Conservation (phyloP, 495 filamentous ascomycete species). For the Xylaria cubensis region DNA sequence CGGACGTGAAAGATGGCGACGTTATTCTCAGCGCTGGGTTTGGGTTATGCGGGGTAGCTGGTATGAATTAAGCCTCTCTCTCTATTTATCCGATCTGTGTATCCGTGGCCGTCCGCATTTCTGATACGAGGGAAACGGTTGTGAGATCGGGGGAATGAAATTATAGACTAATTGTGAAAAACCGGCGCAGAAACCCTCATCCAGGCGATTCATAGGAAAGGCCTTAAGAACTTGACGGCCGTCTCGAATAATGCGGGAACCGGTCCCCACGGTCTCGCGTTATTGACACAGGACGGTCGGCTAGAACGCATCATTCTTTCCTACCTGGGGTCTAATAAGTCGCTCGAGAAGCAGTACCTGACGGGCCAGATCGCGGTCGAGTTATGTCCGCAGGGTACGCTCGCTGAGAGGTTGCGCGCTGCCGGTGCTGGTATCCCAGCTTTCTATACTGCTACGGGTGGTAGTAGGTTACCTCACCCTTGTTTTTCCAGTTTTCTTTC, state of each 20-base stretch:
- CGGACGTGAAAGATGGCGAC: constrained; percentile 63
- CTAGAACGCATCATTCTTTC: constrained; percentile 66
- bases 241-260: constrained; percentile 72
- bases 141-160: background rate
- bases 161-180: background rate
- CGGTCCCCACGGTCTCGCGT: constrained; percentile 59
- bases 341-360: constrained; percentile 68
- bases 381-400: constrained; percentile 68
- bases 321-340: constrained; percentile 68
- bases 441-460: constrained; percentile 70
- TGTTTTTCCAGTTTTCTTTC: background rate
- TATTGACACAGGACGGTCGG: constrained; percentile 61
- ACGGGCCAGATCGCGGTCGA: constrained; percentile 67
- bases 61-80: constrained; percentile 42
- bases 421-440: constrained; percentile 72
- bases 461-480: constrained; percentile 44
- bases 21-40: constrained; percentile 67
- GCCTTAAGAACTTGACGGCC: constrained; percentile 62
- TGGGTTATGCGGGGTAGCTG: constrained; percentile 66
- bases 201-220: constrained; percentile 54
- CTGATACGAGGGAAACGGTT: no score
- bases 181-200: constrained; percentile 55
- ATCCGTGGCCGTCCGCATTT: no score
- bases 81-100: background rate
- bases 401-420: constrained; percentile 67